Evolutionary conservation across 129 eudicot species (phyloP).

Genomic region (Pittosporum tobira): DNA sequence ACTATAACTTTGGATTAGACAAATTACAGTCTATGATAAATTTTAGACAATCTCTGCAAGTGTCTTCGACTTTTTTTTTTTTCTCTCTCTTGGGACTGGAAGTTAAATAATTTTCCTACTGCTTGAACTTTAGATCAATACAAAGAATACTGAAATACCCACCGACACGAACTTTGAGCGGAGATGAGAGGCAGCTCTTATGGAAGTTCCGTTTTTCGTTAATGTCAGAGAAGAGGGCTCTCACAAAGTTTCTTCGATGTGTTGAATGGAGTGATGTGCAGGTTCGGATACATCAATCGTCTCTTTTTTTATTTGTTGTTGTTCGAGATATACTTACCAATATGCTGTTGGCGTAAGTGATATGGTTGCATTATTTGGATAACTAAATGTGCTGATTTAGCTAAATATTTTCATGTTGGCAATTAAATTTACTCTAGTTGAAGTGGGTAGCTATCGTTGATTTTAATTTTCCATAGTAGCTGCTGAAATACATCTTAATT

Average conservation of each 20-base stretch:
- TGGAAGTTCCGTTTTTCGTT: conserved; percentile 97
- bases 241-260: conserved; percentile 94
- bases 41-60: not conserved
- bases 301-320: not conserved
- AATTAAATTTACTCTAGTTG: not conserved
- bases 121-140: conserved; percentile 55
- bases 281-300: conserved; percentile 27
- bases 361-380: not conserved
- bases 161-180: conserved; percentile 87
- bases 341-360: not conserved
- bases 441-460: not conserved
- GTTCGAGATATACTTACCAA: not conserved
- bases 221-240: conserved; percentile 88
- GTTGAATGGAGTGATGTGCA: conserved; percentile 99
- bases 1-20: not conserved
- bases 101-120: not conserved
- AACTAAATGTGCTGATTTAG: not conserved
- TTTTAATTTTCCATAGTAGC: not conserved
- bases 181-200: conserved; percentile 89
- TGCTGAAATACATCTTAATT: not conserved
- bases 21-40: not conserved
- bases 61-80: conserved; percentile 6
- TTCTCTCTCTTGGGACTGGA: not conserved
- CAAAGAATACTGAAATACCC: conserved; percentile 89
- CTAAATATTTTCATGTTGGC: not conserved